Evolutionary conservation across 1,284 basidiomycete genomes (phyloP), one percentile per base, ranked within the genome.

Genomic region (Fomitopsis betulina): DNA sequence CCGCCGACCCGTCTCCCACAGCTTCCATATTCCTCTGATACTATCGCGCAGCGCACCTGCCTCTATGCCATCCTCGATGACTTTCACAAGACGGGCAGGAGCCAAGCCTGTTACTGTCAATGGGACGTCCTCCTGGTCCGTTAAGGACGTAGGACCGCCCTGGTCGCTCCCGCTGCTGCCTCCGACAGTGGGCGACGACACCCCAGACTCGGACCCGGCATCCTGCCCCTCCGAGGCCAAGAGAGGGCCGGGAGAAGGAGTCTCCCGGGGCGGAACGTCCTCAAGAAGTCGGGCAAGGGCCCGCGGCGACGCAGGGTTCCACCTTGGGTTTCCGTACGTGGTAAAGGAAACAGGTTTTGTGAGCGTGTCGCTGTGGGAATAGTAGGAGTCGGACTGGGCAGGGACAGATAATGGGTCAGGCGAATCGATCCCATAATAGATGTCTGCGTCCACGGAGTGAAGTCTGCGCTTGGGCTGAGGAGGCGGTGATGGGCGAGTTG

Each of bases 11-110:
- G 70, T 62, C 59, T 72, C 78, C 83, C 84, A 87, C 27, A 86
- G 71, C 17, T 67, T 71, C 67, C 79, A 85, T 32, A 85, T 63
- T 8, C 79, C 79, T 42, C 75, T 74, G 49, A 86, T 75, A 33
- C 78, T 74, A 32, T 75, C 73, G 53, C 63, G 72, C 58, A 75
- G 62, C 10, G 70, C 62, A 15, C 61, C 65, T 23, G 66, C 68
- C n/a, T 61, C 66, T 17, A 63, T 66, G 7, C 60, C 64, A 2
- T 61, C 45, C n/a, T 43, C 33, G 8, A 37, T 6, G 21, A 27
- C 25, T 17, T 23, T 17, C 13, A 25, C 25, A 4, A 25, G 12
- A 15, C 4, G 23, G 21, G 5, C 19, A 12, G 35, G 35, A 15
- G 12, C 6, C 6, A 12, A 13, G 15, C 25, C 15, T 7, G 25